Evolutionary conservation across 768 basidiomycete species (phyloP).

Genomic region (Pleurotus tuoliensis): DNA sequence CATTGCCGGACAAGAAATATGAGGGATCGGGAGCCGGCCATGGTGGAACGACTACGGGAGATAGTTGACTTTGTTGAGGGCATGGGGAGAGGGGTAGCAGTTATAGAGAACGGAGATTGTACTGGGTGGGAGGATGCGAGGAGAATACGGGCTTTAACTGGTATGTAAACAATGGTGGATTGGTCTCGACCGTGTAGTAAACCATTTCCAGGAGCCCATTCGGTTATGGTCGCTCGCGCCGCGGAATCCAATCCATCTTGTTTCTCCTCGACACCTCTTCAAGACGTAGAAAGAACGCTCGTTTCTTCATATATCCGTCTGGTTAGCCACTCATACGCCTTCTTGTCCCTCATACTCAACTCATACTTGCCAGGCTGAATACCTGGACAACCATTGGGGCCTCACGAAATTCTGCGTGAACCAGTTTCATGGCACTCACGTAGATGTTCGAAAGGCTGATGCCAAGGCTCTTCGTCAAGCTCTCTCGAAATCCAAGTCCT

Average conservation of each 20-base stretch:
- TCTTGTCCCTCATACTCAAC: background rate
- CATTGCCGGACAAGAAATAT: conserved; percentile 94
- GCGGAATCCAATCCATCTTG: conserved; percentile 92
- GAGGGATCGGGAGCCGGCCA: conserved; percentile 77
- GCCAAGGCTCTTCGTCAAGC: conserved; percentile 50
- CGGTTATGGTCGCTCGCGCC: conserved; percentile 94
- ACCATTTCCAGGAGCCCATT: conserved; percentile 60
- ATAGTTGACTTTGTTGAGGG: conserved; percentile 82
- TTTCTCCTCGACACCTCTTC: conserved; percentile 67
- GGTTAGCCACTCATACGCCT: conserved; percentile 31
- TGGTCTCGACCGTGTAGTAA: too few relatives aligned
- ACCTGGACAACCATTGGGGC: conserved; percentile 75
- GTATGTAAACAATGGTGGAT: conserved; percentile 30
- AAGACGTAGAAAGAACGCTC: conserved; percentile 65
- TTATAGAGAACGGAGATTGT: conserved; percentile 95
- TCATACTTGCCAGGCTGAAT: conserved; percentile 48
- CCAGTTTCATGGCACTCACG: conserved; percentile 72
- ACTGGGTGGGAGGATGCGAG: conserved; percentile 73
- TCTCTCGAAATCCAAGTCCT: conserved; percentile 61
- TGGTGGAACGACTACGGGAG: conserved; percentile 74
- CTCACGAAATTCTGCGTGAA: conserved; percentile 85
- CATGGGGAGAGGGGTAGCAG: conserved; percentile 74
- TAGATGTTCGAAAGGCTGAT: conserved; percentile 53
- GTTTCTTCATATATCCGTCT: conserved; percentile 73
- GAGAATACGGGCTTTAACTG: conserved; percentile 70